These are phyloP conservation scores for Eucalyptus caleyi DNA, from an alignment of 345 rosid genomes.

Conservation along the genomic window DNA sequence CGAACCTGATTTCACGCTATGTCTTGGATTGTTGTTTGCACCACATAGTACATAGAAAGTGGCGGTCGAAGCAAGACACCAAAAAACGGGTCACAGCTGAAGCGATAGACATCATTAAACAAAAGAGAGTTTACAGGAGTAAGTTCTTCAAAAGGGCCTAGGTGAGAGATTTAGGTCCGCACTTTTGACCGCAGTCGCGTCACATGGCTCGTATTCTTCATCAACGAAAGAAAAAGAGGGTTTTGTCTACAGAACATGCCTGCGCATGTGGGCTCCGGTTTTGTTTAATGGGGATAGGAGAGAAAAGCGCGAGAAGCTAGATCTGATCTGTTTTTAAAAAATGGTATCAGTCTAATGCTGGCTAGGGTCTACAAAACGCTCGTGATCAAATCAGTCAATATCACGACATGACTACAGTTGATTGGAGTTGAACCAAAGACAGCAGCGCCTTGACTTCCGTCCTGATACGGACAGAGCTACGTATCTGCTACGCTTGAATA, in stretches of 20 bases:
- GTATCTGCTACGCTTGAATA: neutral
- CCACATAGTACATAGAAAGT: neutral
- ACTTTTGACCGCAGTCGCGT: neutral
- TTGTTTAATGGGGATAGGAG: neutral
- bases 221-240: neutral
- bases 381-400: neutral
- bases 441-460: neutral
- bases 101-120: neutral
- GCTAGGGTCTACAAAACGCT: neutral
- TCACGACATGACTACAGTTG: neutral
- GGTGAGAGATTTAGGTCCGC: neutral
- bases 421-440: neutral
- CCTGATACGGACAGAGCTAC: neutral
- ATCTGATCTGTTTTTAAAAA: neutral
- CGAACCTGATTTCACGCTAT: neutral
- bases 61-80: neutral
- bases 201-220: neutral
- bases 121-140: neutral
- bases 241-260: neutral
- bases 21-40: neutral
- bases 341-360: neutral
- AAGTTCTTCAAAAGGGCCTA: neutral
- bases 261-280: neutral
- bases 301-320: neutral
- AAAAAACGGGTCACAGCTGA: neutral